Percentiles rank a stretch among this genome's conserved stretches.
Conservation (phyloP, 192 early-diverging fungal species). For the Linderina pennispora region DNA sequence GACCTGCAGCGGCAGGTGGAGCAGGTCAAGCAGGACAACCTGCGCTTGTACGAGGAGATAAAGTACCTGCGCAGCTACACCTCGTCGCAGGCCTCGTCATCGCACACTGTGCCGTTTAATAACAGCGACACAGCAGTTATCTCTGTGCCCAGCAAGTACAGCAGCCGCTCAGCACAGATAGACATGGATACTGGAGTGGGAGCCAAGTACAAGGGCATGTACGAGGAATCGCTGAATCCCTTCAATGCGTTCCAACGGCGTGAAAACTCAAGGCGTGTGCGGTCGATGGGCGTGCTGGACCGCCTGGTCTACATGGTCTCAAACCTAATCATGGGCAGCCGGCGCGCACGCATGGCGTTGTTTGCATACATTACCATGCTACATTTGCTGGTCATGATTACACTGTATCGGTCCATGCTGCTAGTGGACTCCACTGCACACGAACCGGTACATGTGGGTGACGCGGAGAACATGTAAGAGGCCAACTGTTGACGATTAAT, state of each 20-base stretch:
- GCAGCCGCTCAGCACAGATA: conserved; percentile 2
- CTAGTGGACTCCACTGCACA: conserved; percentile 8
- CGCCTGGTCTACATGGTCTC: conserved; percentile 51
- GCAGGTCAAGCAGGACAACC: conserved; percentile 71
- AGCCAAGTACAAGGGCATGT: conserved; percentile 68
- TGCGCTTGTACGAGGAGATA: conserved; percentile 86
- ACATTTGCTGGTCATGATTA: conserved; percentile 74
- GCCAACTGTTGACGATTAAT: background rate
- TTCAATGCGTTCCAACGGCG: conserved; percentile 77
- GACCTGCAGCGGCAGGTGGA: conserved; percentile 62
- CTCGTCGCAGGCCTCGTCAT: conserved; percentile 11
- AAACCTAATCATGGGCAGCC: conserved; percentile 24
- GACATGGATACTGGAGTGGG: conserved; percentile 39
- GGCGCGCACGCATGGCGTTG: conserved; percentile 17
- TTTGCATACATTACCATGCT: conserved; percentile 42
- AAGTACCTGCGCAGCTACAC: conserved; percentile 78
- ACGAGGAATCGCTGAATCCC: conserved; percentile 87
- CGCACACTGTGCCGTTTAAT: conserved; percentile 1
- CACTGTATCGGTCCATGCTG: conserved; percentile 49
- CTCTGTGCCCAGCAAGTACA: conserved; percentile 34
- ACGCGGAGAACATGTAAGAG: no score
- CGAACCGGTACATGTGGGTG: background rate
- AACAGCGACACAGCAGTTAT: conserved; percentile 19
- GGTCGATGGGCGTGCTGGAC: conserved; percentile 71
- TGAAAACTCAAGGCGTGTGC: conserved; percentile 64